Base-by-base conservation (phyloP, 441 rosid species). In the Eruca vesicaria region DNA sequence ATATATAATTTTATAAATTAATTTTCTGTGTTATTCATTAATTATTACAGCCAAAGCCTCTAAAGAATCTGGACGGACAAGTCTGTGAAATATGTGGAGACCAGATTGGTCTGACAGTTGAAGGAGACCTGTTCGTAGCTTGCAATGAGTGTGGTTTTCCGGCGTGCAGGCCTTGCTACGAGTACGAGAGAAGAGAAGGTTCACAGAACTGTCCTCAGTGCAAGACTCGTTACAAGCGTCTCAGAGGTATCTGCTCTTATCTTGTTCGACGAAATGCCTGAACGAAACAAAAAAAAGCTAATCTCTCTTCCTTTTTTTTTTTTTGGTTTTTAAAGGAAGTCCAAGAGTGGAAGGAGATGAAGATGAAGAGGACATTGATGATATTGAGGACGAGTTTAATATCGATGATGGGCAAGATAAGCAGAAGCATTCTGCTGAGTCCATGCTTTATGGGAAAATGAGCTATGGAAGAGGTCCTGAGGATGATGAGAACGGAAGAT, bases 81-180 rank as follows among this genome's bases (percentile, higher is more conserved):
- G 84, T 87, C n/a, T 95, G 99, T 66, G 97, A 95, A 87, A 95
- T 95, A 62, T 95, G 99, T 14, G 98, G 97, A 0, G 98, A 95
- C 65, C 83, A 85, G 72, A 76, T 92, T 18, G 99, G 98, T 10
- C 55, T 93, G 9, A 95, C 95, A 2, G 97, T 85, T 7, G 99
- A 93, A 7, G 98, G 98, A 79, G 99, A 95, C 78, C 69, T 95
- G 53, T 95, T 95, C 48, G 98, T 95, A 9, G 99, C 98, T n/a
- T 95, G 99, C 85, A 93, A 95, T 29, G 99, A 95, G 83, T 95
- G 99, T 64, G 99, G 96, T 31, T 95, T 92, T 45, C 99, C 99
- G 0, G 96, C 80, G 65, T 92, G 98, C 35, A 86, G 97, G 75
- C 97, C 98, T 69, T 95, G 98, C 78, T 95, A 92, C 43, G 99